Evolutionary conservation across 2,329 filamentous ascomycete species (phyloP).

Genomic region (Aspergillus novoparasiticus): DNA sequence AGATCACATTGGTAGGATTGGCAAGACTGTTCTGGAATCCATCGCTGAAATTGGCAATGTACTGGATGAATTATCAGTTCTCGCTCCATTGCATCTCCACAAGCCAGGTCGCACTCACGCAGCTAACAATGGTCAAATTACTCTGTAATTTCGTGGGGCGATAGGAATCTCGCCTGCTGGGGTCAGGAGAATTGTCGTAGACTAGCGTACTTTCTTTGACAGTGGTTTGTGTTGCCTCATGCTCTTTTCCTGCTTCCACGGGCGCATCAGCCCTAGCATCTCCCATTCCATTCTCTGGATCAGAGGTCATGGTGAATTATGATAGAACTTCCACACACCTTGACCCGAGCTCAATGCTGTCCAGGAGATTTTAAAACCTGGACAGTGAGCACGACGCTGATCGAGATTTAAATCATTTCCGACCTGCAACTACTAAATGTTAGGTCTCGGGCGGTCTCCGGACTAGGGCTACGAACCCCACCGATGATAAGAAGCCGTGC

Average conservation of each 20-base stretch:
- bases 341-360: neutral
- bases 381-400: neutral
- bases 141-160: slow-evolving; percentile 29
- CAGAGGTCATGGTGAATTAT: neutral
- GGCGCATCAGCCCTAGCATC: neutral
- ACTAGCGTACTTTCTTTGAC: neutral
- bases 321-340: neutral
- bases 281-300: neutral
- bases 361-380: neutral
- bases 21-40: slow-evolving; percentile 34
- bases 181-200: neutral
- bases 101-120: slow-evolving; percentile 20
- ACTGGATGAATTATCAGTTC: slow-evolving; percentile 17
- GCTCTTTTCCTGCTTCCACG: neutral
- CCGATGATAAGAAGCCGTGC: neutral
- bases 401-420: neutral
- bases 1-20: slow-evolving; percentile 37
- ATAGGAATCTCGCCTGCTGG: slow-evolving; percentile 6
- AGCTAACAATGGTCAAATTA: slow-evolving; percentile 33
- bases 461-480: neutral
- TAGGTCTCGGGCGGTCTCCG: neutral
- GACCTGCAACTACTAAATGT: neutral
- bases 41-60: slow-evolving; percentile 38
- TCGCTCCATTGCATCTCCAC: neutral
- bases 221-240: neutral